Evolutionary conservation across 768 basidiomycete species (phyloP).

Genomic region (Sistotremastrum niveocremeum): DNA sequence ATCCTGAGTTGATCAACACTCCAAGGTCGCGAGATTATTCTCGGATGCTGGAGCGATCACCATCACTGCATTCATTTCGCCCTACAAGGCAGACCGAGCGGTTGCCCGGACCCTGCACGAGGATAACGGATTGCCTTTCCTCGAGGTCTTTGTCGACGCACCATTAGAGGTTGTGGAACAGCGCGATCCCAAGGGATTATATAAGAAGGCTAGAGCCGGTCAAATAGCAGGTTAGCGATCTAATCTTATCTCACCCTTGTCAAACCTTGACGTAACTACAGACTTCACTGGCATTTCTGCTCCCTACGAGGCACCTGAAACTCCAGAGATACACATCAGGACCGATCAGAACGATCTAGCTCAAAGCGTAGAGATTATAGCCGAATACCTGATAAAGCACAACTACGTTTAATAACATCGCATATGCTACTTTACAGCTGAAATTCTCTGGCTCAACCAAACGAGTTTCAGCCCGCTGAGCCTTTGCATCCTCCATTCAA

Average conservation of each 20-base stretch:
- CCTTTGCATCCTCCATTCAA: too few species aligned
- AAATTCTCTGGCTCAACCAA: not conserved
- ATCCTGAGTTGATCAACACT: conserved; percentile 2
- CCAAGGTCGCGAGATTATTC: conserved; percentile 89
- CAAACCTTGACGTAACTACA: conserved; percentile 18
- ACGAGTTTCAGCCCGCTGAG: too few species aligned
- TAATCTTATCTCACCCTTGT: not conserved
- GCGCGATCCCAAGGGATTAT: conserved; percentile 94
- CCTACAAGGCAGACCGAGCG: conserved; percentile 80
- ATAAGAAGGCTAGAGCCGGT: conserved; percentile 90
- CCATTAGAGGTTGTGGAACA: conserved; percentile 78
- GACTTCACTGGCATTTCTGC: conserved; percentile 98
- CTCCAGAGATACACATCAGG: conserved; percentile 84
- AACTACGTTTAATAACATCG: conserved; percentile 17
- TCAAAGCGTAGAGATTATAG: conserved; percentile 66
- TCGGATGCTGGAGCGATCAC: conserved; percentile 76
- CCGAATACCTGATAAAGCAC: conserved; percentile 61
- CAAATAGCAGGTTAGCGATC: conserved; percentile 73
- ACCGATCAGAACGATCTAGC: conserved; percentile 71
- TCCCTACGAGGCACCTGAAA: conserved; percentile 82
- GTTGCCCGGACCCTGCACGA: conserved; percentile 75
- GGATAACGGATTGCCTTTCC: conserved; percentile 57
- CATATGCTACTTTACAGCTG: not conserved
- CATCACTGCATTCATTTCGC: conserved; percentile 96
- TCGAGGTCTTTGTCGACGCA: conserved; percentile 94